Evolutionary conservation across 2,329 filamentous ascomycete species (phyloP).

Genomic region (Claviceps monticola): DNA sequence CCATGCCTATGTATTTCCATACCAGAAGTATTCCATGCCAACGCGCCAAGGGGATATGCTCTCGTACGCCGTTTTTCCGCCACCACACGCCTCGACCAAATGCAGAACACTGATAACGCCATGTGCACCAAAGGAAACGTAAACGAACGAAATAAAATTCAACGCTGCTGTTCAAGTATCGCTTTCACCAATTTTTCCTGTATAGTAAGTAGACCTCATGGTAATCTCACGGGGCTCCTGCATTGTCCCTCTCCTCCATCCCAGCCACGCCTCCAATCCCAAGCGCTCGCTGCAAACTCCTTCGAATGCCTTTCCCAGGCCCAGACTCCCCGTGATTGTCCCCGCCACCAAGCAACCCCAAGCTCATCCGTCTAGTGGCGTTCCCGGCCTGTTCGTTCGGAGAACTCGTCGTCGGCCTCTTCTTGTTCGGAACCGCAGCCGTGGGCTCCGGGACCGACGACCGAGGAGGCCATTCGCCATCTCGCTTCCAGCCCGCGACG

Average conservation of each 20-base stretch:
- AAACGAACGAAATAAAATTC: too few relatives aligned
- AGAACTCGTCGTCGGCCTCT: slow-evolving; percentile 14
- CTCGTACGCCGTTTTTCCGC: too few relatives aligned
- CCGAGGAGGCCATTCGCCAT: slow-evolving; percentile 75
- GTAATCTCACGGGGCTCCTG: background rate
- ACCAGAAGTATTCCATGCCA: too few relatives aligned
- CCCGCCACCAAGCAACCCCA: slow-evolving; percentile 30
- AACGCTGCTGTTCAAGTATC: too few relatives aligned
- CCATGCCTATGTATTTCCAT: too few relatives aligned
- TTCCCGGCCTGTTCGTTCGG: slow-evolving; percentile 15
- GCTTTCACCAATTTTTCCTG: background rate
- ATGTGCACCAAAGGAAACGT: too few relatives aligned
- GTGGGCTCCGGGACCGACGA: slow-evolving; percentile 28
- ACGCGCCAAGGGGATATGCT: too few relatives aligned
- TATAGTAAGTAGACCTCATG: too few relatives aligned
- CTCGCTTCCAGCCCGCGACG: slow-evolving; percentile 82
- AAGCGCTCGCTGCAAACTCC: slow-evolving; percentile 32
- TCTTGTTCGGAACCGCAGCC: slow-evolving; percentile 25
- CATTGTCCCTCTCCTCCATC: background rate
- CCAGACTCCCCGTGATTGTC: slow-evolving; percentile 19
- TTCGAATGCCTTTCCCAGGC: slow-evolving; percentile 26
- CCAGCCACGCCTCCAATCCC: slow-evolving; percentile 20
- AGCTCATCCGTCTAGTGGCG: slow-evolving; percentile 29
- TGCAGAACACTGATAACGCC: too few relatives aligned
- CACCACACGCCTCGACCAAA: too few relatives aligned